These are phyloP conservation scores for Nemania abortiva DNA, from an alignment of 2,329 filamentous ascomycete species.

Conservation along the genomic window DNA sequence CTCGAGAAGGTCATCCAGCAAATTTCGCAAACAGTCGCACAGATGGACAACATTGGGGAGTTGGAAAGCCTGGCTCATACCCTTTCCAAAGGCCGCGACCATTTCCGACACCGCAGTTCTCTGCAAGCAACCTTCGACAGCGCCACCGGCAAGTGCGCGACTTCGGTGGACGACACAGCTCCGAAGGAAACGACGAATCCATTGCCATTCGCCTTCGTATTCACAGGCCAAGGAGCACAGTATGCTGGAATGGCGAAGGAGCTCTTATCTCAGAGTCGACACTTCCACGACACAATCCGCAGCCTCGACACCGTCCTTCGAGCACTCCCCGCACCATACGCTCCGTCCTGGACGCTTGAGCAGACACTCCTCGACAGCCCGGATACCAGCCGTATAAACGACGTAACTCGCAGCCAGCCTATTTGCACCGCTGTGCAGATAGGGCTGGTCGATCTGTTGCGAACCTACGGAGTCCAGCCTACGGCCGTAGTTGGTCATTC, in stretches of 20 bases:
- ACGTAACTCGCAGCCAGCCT: constrained; percentile 36
- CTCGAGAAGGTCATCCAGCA: not conserved
- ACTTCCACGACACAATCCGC: constrained; percentile 40
- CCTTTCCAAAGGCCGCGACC: not conserved
- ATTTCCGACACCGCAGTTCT: not conserved
- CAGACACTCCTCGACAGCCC: constrained; percentile 26
- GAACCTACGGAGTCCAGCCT: constrained; percentile 34
- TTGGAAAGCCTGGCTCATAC: not conserved
- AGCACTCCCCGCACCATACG: not conserved
- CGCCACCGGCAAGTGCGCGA: not conserved
- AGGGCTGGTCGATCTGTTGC: constrained; percentile 36
- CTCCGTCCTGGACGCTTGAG: constrained; percentile 37
- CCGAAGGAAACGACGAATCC: not conserved
- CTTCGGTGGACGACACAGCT: not conserved
- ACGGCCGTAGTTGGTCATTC: constrained; percentile 46
- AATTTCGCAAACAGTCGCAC: not conserved
- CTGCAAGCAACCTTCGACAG: not conserved
- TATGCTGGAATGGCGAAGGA: constrained; percentile 50
- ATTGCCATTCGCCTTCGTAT: constrained; percentile 39
- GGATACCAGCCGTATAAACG: constrained; percentile 20
- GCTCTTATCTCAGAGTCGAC: constrained; percentile 38
- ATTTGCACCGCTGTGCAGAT: constrained; percentile 47
- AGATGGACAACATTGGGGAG: not conserved
- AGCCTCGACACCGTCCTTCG: constrained; percentile 33
- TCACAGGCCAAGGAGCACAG: constrained; percentile 51